These are phyloP conservation scores for Astragalus glycyphyllos DNA, from an alignment of 306 rosid species.

Conservation along the genomic window DNA sequence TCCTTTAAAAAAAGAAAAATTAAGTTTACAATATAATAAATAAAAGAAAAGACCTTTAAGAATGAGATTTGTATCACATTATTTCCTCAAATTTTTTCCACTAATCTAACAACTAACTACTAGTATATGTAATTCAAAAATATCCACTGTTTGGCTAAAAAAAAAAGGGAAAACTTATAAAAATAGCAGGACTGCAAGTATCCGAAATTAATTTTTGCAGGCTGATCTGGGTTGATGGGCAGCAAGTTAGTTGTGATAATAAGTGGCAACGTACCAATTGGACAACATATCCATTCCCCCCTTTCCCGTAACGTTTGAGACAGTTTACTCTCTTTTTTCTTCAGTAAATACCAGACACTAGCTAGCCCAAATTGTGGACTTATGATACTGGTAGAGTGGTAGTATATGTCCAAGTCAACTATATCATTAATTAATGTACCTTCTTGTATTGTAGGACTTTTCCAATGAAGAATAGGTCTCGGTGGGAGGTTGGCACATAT, in stretches of 20 bases:
- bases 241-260: background rate
- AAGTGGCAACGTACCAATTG: background rate
- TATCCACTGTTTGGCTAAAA: too few species aligned
- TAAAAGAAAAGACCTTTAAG: too few species aligned
- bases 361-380: constrained; percentile 35
- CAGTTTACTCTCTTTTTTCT: background rate
- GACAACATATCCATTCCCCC: background rate
- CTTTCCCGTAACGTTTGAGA: background rate
- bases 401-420: background rate
- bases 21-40: too few species aligned
- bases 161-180: too few species aligned
- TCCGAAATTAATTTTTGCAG: too few species aligned
- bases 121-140: too few species aligned
- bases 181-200: too few species aligned
- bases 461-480: background rate
- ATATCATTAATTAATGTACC: background rate
- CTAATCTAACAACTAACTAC: too few species aligned
- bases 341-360: background rate
- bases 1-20: too few species aligned
- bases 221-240: background rate
- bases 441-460: background rate
- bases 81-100: too few species aligned
- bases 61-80: too few species aligned
- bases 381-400: background rate
- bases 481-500: constrained; percentile 22